Percentiles rank a stretch among this genome's conserved stretches.
Conservation (phyloP, 1,284 basidiomycete genomes). For the Gymnopus androsaceus region DNA sequence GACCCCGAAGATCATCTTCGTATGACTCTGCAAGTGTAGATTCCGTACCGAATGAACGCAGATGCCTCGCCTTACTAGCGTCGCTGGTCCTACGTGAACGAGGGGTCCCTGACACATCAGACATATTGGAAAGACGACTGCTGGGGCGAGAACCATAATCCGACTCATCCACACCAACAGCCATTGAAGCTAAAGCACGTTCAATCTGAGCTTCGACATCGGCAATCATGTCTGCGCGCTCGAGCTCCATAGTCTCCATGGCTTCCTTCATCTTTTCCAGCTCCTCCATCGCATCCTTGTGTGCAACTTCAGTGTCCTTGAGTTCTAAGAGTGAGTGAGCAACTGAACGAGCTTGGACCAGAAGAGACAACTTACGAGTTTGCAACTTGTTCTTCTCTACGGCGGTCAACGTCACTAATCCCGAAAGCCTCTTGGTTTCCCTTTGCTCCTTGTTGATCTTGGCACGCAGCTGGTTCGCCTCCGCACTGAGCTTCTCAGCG, state of each 20-base stretch:
- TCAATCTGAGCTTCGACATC: conserved; percentile 88
- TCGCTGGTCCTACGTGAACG: conserved; percentile 60
- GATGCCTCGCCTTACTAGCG: conserved; percentile 44
- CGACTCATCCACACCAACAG: conserved; percentile 73
- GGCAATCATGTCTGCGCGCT: conserved; percentile 83
- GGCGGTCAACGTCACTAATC: conserved; percentile 73
- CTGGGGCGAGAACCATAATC: conserved; percentile 60
- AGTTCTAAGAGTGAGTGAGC: conserved; percentile 48
- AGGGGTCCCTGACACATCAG: conserved; percentile 42
- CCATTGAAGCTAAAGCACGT: conserved; percentile 79
- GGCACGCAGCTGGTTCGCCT: conserved; percentile 76
- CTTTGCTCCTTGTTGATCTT: conserved; percentile 89
- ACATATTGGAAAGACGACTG: conserved; percentile 45
- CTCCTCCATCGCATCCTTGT: conserved; percentile 68
- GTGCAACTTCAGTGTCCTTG: conserved; percentile 70
- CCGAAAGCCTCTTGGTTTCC: conserved; percentile 81
- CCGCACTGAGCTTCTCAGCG: conserved; percentile 85
- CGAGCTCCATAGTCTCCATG: conserved; percentile 83
- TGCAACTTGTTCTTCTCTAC: conserved; percentile 77
- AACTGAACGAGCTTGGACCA: conserved; percentile 17
- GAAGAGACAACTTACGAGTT: conserved; percentile 46
- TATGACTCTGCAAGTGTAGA: conserved; percentile 72
- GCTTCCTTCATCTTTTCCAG: conserved; percentile 71
- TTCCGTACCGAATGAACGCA: conserved; percentile 73
- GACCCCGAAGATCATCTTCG: conserved; percentile 36